Evolutionary conservation across 2,329 filamentous ascomycete species (phyloP).

Genomic region (Lasiodiplodia gonubiensis): DNA sequence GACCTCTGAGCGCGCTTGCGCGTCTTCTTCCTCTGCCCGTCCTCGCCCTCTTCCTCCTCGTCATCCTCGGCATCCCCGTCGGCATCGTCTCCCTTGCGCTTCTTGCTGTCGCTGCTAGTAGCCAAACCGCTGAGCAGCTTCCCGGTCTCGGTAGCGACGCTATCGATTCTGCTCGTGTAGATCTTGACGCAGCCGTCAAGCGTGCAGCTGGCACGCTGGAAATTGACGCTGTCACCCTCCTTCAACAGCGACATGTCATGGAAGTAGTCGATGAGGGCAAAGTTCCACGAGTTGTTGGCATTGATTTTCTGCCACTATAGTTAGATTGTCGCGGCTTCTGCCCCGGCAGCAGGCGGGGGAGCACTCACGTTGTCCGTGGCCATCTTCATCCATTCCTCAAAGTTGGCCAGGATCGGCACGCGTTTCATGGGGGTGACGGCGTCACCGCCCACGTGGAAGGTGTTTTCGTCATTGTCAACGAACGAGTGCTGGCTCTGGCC

Average conservation of each 20-base stretch:
- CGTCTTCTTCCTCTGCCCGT: constrained; percentile 61
- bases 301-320: constrained; percentile 69
- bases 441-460: constrained; percentile 69
- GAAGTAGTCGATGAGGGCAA: constrained; percentile 99
- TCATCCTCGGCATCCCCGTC: constrained; percentile 54
- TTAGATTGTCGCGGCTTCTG: constrained; percentile 29
- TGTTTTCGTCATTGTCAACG: constrained; percentile 56
- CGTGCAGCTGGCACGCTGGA: constrained; percentile 97
- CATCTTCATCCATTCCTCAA: constrained; percentile 99
- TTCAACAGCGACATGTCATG: constrained; percentile 98
- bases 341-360: neutral
- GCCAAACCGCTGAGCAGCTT: constrained; percentile 92
- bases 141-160: constrained; percentile 95
- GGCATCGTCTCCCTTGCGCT: constrained; percentile 42
- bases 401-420: constrained; percentile 91
- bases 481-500: constrained; percentile 59
- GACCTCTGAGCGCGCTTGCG: constrained; percentile 83
- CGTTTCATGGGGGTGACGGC: constrained; percentile 95
- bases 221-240: constrained; percentile 96
- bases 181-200: constrained; percentile 99
- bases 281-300: constrained; percentile 97
- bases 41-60: constrained; percentile 68
- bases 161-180: constrained; percentile 97
- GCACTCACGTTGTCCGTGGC: constrained; percentile 80
- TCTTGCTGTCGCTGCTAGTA: constrained; percentile 73